Percentiles rank a stretch among this genome's conserved stretches.
phyloP scores from a whole-genome alignment of 495 filamentous ascomycete genomes.

The Daldinia concentrica region DNA sequence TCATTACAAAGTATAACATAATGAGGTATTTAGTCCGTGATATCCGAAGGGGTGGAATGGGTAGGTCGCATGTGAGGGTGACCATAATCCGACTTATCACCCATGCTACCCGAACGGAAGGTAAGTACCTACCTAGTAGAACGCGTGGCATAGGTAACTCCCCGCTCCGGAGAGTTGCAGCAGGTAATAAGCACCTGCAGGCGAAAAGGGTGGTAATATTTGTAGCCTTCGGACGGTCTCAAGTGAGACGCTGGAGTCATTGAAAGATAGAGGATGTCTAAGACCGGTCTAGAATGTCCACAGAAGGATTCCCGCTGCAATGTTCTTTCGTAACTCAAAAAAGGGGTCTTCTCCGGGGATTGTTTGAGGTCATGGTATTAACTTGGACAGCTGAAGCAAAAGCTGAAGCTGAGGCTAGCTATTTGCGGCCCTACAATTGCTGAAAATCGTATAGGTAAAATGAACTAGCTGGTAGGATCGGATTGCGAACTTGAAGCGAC shows the following conservation, averaged over 20 bases:
- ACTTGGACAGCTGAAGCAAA: neutral
- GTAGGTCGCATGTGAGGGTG: neutral
- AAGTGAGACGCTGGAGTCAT: neutral
- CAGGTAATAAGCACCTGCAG: neutral
- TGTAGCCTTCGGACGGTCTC: neutral
- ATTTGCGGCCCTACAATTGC: neutral
- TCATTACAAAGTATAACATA: neutral
- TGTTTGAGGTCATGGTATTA: neutral
- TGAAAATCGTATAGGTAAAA: neutral
- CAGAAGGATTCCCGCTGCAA: neutral
- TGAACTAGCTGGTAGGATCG: neutral
- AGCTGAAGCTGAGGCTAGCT: slow-evolving; percentile 1
- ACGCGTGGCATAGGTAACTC: neutral
- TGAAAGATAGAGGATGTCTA: neutral
- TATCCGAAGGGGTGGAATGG: neutral
- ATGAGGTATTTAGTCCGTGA: neutral
- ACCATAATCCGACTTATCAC: neutral
- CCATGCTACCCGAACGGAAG: neutral
- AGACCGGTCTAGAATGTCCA: slow-evolving; percentile 1
- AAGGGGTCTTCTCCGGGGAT: neutral
- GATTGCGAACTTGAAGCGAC: neutral
- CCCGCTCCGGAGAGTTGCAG: neutral
- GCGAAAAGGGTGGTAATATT: neutral
- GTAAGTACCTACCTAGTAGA: neutral
- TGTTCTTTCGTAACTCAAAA: neutral